Conservation (phyloP, 2,329 filamentous ascomycete genomes). For the Talaromyces rugulosus region DNA sequence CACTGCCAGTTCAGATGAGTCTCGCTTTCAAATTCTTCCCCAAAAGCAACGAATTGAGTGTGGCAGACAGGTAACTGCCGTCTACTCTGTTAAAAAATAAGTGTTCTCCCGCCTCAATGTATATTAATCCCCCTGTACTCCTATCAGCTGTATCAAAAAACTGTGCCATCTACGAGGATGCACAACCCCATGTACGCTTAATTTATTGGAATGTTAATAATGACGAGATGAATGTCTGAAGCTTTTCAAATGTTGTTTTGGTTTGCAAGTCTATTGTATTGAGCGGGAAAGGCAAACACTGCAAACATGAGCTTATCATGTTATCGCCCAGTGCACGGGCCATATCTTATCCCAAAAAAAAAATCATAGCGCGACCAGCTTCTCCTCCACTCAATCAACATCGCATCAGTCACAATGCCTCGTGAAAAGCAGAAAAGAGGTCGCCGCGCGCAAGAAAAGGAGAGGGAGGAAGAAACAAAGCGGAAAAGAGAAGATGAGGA, state of each 20-base stretch:
- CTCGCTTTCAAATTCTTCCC: slow-evolving; percentile 77
- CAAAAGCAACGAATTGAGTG: slow-evolving; percentile 82
- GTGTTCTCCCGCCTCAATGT: neutral
- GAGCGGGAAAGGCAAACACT: slow-evolving; percentile 12
- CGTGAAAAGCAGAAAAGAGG: slow-evolving; percentile 46
- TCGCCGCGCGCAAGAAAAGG: slow-evolving; percentile 40
- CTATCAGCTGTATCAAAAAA: neutral
- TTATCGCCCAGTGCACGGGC: slow-evolving; percentile 27
- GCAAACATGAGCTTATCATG: slow-evolving; percentile 25
- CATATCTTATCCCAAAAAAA: slow-evolving; percentile 34
- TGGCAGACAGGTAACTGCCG: slow-evolving; percentile 73
- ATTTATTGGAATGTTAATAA: neutral
- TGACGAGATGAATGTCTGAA: neutral
- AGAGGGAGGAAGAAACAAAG: slow-evolving; percentile 34
- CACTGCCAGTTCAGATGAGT: slow-evolving; percentile 59
- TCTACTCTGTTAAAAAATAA: slow-evolving; percentile 60
- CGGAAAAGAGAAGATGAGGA: slow-evolving; percentile 31
- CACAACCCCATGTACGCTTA: neutral
- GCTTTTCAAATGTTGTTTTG: neutral
- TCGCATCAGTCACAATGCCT: slow-evolving; percentile 34
- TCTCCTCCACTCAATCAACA: slow-evolving; percentile 2
- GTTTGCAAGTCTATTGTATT: neutral
- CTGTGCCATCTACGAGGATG: neutral
- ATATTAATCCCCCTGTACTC: neutral
- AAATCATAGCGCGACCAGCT: slow-evolving; percentile 3